phyloP scores from a whole-genome alignment of 176 grass and related monocot genomes.

The Poa annua region DNA sequence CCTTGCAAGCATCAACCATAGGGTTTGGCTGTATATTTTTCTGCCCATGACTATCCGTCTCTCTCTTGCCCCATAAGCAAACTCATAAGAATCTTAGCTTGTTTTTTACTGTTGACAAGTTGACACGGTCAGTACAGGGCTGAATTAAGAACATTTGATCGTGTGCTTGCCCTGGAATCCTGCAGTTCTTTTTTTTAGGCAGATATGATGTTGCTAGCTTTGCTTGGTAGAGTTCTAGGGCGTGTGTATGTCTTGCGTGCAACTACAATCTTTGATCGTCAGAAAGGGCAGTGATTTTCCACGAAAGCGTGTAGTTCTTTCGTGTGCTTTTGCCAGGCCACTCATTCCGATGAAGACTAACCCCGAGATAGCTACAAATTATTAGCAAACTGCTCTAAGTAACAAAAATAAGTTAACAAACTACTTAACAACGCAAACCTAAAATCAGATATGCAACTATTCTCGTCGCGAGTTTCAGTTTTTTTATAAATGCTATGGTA shows the following conservation, averaged over 20 bases:
- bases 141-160: conserved; percentile 22
- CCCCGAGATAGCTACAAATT: no score
- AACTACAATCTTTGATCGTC: conserved; percentile 38
- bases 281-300: background rate
- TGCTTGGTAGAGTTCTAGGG: background rate
- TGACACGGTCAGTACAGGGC: background rate
- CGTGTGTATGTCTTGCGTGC: conserved; percentile 30
- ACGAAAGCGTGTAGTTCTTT: no score
- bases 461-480: no score
- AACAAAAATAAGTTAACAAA: no score
- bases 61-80: background rate
- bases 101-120: background rate
- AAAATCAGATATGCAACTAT: no score
- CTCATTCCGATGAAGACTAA: no score
- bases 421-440: no score
- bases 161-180: conserved; percentile 33
- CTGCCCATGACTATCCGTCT: background rate
- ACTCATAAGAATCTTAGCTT: background rate
- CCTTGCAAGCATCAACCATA: conserved; percentile 32
- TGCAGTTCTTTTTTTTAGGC: background rate
- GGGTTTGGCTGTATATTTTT: background rate
- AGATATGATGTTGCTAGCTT: background rate
- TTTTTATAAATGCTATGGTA: no score
- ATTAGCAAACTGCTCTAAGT: no score
- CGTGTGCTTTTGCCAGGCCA: no score